A percentile compares a stretch with the other conserved stretches of the same genome.
Evolutionary conservation across 1,139 yeast species (phyloP).

Genomic region (Yamadazyma triangularis): DNA sequence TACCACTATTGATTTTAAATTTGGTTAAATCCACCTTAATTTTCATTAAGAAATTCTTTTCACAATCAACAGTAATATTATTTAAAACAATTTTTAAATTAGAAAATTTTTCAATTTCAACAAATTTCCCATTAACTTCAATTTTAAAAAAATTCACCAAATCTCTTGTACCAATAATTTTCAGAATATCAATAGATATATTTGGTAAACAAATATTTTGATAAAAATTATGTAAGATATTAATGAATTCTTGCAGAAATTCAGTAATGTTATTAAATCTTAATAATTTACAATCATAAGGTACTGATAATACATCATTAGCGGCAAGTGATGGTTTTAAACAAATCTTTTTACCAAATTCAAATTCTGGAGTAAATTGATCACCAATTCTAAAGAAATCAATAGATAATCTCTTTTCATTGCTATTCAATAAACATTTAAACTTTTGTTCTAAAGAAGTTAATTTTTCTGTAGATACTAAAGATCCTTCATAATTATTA

Average conservation of each 20-base stretch:
- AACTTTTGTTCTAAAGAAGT: conserved; percentile 8
- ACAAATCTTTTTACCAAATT: conserved; percentile 13
- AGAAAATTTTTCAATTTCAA: conserved; percentile 12
- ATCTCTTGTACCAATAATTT: conserved; percentile 16
- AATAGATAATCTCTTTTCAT: conserved; percentile 18
- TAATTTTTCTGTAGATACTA: conserved; percentile 4
- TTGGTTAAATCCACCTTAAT: conserved; percentile 10
- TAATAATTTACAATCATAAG: conserved; percentile 17
- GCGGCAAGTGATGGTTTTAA: conserved; percentile 12
- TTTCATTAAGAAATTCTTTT: conserved; percentile 11
- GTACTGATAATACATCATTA: conserved; percentile 12
- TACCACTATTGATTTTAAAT: conserved; percentile 11
- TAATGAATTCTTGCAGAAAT: conserved; percentile 14
- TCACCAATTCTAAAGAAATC: conserved; percentile 23
- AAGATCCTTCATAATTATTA: conserved; percentile 12
- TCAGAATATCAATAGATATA: conserved; percentile 16
- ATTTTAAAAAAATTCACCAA: conserved; percentile 16
- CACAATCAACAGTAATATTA: conserved; percentile 10
- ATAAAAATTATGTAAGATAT: conserved; percentile 10
- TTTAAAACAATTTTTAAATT: conserved; percentile 11
- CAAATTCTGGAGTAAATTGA: conserved; percentile 14
- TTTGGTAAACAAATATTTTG: conserved; percentile 19
- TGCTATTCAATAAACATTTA: conserved; percentile 8
- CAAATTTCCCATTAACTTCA: conserved; percentile 21
- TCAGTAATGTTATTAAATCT: conserved; percentile 17